Evolutionary conservation across 1,139 yeast genomes (phyloP).

Genomic region (Yamadazyma diddensiae): DNA sequence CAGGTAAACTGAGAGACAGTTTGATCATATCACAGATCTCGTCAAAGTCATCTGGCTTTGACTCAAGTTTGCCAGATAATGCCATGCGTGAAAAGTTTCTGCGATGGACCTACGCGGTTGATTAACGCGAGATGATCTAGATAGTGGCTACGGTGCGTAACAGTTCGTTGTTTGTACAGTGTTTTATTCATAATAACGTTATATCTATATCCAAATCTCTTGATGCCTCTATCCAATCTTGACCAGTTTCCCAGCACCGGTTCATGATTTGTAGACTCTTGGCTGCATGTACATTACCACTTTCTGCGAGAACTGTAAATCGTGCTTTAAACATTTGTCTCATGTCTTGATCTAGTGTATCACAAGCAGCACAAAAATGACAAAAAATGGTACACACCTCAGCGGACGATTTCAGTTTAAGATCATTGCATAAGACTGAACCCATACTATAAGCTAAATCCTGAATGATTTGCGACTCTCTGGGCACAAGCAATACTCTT

Average conservation of each 20-base stretch:
- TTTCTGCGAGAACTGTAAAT: slow-evolving; percentile 32
- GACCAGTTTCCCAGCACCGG: slow-evolving; percentile 55
- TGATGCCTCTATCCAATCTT: slow-evolving; percentile 56
- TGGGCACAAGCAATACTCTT: slow-evolving; percentile 49
- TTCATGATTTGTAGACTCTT: slow-evolving; percentile 49
- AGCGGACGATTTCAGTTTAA: slow-evolving; percentile 48
- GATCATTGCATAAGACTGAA: slow-evolving; percentile 27
- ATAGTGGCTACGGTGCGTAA: no score
- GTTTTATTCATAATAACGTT: slow-evolving; percentile 47
- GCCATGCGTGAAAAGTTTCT: not conserved
- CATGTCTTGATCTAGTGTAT: slow-evolving; percentile 35
- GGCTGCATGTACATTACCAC: slow-evolving; percentile 50
- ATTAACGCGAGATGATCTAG: no score
- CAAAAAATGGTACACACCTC: slow-evolving; percentile 56
- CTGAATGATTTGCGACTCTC: slow-evolving; percentile 44
- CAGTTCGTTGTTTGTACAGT: no score
- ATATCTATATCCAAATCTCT: slow-evolving; percentile 43
- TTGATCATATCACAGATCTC: slow-evolving; percentile 20
- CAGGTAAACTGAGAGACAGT: slow-evolving; percentile 23
- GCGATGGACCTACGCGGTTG: not conserved
- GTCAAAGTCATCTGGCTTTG: slow-evolving; percentile 25
- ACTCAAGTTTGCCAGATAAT: slow-evolving; percentile 1
- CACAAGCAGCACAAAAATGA: slow-evolving; percentile 60
- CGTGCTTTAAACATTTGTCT: slow-evolving; percentile 37
- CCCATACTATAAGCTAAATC: slow-evolving; percentile 45